Evolutionary conservation across 345 rosid species (phyloP).

Genomic region (Fremontodendron californicum): DNA sequence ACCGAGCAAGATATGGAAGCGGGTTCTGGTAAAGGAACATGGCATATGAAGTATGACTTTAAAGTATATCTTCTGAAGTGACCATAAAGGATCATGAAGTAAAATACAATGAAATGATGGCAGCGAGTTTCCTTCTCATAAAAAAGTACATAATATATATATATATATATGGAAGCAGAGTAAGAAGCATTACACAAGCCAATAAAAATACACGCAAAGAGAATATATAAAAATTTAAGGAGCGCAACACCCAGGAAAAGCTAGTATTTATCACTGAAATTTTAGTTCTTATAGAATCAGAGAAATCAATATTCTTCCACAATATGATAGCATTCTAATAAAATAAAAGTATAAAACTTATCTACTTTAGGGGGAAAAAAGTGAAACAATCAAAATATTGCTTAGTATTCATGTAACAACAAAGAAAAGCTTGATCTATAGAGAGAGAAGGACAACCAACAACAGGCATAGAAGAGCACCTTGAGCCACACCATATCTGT

Average conservation of each 20-base stretch:
- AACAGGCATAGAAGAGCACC: constrained; percentile 32
- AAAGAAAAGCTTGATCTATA: neutral
- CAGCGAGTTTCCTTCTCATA: too few species aligned
- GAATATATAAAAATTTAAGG: neutral
- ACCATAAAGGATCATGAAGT: constrained; percentile 2
- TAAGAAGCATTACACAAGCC: neutral
- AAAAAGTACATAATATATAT: too few species aligned
- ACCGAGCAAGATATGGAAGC: constrained; percentile 90
- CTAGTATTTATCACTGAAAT: neutral
- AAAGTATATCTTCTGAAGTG: constrained; percentile 1
- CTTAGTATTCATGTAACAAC: neutral
- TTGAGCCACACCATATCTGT: constrained; percentile 99
- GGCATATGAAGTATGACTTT: constrained; percentile 18
- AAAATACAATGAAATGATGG: neutral
- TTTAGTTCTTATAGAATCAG: neutral
- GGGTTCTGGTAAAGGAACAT: constrained; percentile 63
- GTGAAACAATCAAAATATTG: neutral
- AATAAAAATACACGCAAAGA: neutral
- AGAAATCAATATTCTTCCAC: neutral
- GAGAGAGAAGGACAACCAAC: neutral
- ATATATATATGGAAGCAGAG: neutral
- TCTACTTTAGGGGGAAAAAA: neutral
- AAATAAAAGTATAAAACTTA: neutral
- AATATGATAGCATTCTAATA: neutral
- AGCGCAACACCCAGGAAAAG: neutral